Evolutionary conservation across 2,329 filamentous ascomycete genomes (phyloP).

Genomic region (Graphium sp.): DNA sequence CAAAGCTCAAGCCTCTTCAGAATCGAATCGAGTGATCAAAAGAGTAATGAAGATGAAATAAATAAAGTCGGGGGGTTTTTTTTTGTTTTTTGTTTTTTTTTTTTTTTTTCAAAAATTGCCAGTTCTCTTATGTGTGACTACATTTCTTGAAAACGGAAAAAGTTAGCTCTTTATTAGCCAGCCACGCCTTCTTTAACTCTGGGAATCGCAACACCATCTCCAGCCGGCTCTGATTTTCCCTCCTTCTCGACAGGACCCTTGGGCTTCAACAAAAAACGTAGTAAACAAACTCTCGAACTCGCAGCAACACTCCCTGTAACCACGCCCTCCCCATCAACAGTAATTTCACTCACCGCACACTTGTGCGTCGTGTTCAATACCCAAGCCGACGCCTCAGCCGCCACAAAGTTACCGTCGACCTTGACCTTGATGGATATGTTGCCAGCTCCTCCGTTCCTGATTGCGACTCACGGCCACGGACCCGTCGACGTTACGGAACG

Average conservation of each 20-base stretch:
- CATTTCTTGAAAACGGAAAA: no score
- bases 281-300: slow-evolving; percentile 9
- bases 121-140: no score
- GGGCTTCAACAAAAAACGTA: no score
- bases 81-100: not conserved
- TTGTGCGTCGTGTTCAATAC: slow-evolving; percentile 11
- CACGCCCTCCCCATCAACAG: slow-evolving; percentile 7
- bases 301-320: slow-evolving; percentile 10
- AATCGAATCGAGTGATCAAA: no score
- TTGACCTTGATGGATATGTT: slow-evolving; percentile 4
- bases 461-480: slow-evolving; percentile 18
- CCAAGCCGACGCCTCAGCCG: slow-evolving; percentile 10
- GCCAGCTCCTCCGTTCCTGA: slow-evolving; percentile 8
- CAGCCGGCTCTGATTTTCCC: no score
- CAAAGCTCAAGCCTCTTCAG: no score
- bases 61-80: not conserved
- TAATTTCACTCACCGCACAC: slow-evolving; percentile 8
- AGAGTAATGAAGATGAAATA: no score
- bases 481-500: slow-evolving; percentile 19
- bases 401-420: not conserved
- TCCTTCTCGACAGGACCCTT: no score
- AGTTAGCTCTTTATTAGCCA: no score
- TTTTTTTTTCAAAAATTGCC: no score
- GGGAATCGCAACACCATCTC: no score
- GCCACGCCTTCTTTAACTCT: no score